Evolutionary conservation across 1,284 basidiomycete genomes (phyloP).

Genomic region (Puccinia triticina): DNA sequence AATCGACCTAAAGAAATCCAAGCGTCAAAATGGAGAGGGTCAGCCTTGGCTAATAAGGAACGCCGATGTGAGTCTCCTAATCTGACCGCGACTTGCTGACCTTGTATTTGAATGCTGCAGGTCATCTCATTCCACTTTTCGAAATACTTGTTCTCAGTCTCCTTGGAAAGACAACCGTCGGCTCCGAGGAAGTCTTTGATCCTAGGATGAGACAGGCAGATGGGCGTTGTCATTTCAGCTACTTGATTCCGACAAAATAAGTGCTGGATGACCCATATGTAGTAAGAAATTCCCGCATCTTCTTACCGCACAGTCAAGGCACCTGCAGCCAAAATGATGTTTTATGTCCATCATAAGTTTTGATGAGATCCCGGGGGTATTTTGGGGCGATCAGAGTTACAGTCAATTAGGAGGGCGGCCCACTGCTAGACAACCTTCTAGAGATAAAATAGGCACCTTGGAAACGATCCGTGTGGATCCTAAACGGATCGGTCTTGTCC

Average conservation of each 20-base stretch:
- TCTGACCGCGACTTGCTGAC: conserved; percentile 2
- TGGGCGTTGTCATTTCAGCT: not conserved
- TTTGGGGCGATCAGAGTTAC: not conserved
- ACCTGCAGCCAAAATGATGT: not conserved
- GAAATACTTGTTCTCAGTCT: conserved; percentile 46
- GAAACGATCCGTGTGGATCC: conserved; percentile 41
- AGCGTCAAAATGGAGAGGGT: not conserved
- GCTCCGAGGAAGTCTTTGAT: conserved; percentile 44
- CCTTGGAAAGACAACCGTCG: conserved; percentile 10
- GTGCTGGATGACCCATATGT: not conserved
- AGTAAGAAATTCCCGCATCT: not conserved
- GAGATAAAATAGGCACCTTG: conserved; percentile 28
- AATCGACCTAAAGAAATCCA: conserved; percentile 40
- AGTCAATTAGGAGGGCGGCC: not conserved
- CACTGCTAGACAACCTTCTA: not conserved
- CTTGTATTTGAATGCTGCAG: conserved; percentile 50
- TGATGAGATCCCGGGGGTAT: not conserved
- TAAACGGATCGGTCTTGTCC: conserved; percentile 38
- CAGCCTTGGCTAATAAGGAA: no score
- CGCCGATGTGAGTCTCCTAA: no score
- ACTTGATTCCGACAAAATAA: not conserved
- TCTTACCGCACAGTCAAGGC: conserved; percentile 41
- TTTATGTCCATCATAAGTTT: not conserved
- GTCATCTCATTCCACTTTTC: conserved; percentile 32
- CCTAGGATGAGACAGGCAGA: conserved; percentile 4